Conservation (phyloP, 164 flowering plant species). For the Nymphaea colorata region DNA sequence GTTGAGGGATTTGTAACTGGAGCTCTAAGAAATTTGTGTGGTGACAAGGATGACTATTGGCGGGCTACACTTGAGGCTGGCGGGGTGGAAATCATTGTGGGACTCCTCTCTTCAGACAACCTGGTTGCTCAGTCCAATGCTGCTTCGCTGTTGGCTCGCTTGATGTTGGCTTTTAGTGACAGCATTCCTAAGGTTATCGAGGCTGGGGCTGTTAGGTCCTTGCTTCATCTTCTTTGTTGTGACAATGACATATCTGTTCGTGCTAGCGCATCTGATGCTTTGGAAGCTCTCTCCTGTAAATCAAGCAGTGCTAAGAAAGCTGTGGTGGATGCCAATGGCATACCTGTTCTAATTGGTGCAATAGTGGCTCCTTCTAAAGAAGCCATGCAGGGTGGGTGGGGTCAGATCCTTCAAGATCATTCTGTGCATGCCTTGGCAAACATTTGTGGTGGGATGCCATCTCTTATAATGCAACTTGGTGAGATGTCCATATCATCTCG, state of each 20-base stretch:
- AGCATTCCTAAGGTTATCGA: constrained; percentile 70
- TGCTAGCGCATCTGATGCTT: constrained; percentile 83
- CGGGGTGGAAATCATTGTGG: constrained; percentile 72
- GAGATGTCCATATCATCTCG: constrained; percentile 64
- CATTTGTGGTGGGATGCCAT: constrained; percentile 69
- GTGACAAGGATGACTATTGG: constrained; percentile 80
- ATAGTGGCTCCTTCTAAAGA: constrained; percentile 92
- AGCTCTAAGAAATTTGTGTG: constrained; percentile 80
- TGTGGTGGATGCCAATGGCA: constrained; percentile 52
- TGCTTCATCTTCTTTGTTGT: constrained; percentile 48
- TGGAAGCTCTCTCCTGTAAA: constrained; percentile 67
- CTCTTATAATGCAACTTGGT: constrained; percentile 60
- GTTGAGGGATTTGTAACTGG: constrained; percentile 83
- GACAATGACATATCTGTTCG: constrained; percentile 69
- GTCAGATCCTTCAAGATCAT: constrained; percentile 56
- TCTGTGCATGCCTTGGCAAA: constrained; percentile 69
- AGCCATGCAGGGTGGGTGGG: constrained; percentile 63
- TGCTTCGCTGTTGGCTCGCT: constrained; percentile 82
- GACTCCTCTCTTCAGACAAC: constrained; percentile 69
- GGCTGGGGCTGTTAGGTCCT: constrained; percentile 56
- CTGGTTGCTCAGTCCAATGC: constrained; percentile 76
- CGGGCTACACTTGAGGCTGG: constrained; percentile 67
- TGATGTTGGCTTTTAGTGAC: constrained; percentile 64
- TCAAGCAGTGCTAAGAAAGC: constrained; percentile 50
- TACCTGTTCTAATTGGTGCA: constrained; percentile 64